Evolutionary conservation across 73 alveolate genomes (phyloP), one percentile per base, ranked within the genome.

Genomic region (Blepharisma japonicum): DNA sequence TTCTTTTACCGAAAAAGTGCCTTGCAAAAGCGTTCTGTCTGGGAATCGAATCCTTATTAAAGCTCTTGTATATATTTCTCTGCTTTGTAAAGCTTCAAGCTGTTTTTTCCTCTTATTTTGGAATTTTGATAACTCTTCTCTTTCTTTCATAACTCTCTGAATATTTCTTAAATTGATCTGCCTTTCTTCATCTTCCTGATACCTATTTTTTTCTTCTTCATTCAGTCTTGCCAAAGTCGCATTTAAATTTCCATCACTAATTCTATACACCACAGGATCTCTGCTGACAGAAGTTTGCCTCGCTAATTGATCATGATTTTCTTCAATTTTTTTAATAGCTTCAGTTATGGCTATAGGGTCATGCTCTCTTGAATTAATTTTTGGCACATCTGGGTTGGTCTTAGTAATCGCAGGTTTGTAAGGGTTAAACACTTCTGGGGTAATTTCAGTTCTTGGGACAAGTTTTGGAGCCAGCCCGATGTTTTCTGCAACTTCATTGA

Each of bases 1-100:
- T 61, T 61, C 74, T 61, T 61, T 61, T 25, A 61, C 74, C 5
- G 74, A 61, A 25, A 61, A 61, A 14, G 14, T 9, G n/a, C 74
- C 74, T 61, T 61, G 74, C 38, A 61, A 39, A 14, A 61, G 23
- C 18, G 46, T 61, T 25, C 23, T 61, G 23, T 61, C 47, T 14
- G 74, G 74, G 46, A 61, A 61, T 61, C 46, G 14, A 8, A 61
- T 25, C 23, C 74, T 14, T 14, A 61, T 61, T 14, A 25, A 14
- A 14, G 47, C 74, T 61, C 23, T 61, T 61, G 14, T 9, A 14
- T 8, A 25, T 0, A 61, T 32, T 32, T 32, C 49, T 18, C n/a
- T 14, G 18, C 18, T 9, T 61, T 61, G 14, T 9, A 61, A n/a
- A 8, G 14, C 5, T 8, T 20, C 46, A 0, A 61, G 74, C 14